phyloP scores from a whole-genome alignment of 306 rosid species.

The Alnus glutinosa region DNA sequence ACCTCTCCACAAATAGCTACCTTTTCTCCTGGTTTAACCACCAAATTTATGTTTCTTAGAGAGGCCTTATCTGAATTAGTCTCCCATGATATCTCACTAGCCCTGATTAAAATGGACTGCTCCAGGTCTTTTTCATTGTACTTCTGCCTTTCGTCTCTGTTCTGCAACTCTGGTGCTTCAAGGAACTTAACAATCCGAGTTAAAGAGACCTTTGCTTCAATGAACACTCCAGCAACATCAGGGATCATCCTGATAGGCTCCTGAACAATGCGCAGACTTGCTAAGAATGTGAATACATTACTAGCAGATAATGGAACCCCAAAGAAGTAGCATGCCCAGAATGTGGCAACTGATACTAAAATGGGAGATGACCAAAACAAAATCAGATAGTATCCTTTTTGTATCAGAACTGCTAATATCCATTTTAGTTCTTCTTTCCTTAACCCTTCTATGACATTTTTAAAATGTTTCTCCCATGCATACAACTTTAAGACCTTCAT shows the following conservation, averaged over 20 bases:
- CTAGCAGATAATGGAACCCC: slow-evolving; percentile 23
- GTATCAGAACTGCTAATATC: slow-evolving; percentile 12
- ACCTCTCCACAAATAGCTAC: slow-evolving; percentile 43
- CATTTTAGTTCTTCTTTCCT: slow-evolving; percentile 30
- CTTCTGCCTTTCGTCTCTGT: slow-evolving; percentile 10
- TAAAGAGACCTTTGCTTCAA: slow-evolving; percentile 35
- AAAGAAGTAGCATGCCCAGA: slow-evolving; percentile 37
- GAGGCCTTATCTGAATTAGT: slow-evolving; percentile 20
- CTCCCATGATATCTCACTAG: slow-evolving; percentile 34
- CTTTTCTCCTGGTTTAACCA: slow-evolving; percentile 28
- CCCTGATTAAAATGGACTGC: slow-evolving; percentile 12
- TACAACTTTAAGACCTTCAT: slow-evolving; percentile 42
- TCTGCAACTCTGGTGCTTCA: slow-evolving; percentile 30
- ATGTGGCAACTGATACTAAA: slow-evolving; percentile 22
- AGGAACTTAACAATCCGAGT: slow-evolving; percentile 31
- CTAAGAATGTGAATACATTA: slow-evolving; percentile 33
- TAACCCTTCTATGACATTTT: slow-evolving; percentile 17
- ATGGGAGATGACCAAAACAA: slow-evolving; percentile 38
- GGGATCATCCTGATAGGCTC: slow-evolving; percentile 34
- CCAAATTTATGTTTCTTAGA: slow-evolving; percentile 25
- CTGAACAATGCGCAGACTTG: slow-evolving; percentile 36
- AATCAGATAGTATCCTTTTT: slow-evolving; percentile 15
- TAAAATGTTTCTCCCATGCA: slow-evolving; percentile 38
- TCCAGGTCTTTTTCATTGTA: background rate
- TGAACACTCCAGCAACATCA: slow-evolving; percentile 29